Percentiles rank a stretch among this genome's conserved stretches.
phyloP scores from a whole-genome alignment of 768 basidiomycete species.

The Trametes cinnabarina region DNA sequence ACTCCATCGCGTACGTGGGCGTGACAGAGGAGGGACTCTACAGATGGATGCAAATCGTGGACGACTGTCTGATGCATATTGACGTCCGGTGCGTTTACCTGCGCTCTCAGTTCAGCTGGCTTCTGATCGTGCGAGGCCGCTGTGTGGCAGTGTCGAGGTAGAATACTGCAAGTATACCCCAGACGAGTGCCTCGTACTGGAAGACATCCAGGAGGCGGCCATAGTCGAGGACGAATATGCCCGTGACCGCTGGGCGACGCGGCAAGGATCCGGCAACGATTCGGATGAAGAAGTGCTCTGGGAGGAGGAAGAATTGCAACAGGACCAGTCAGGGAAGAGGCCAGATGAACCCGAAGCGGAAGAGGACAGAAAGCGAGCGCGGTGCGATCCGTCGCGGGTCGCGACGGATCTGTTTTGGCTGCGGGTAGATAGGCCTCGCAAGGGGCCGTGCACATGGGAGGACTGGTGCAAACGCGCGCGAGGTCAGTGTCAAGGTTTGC shows the following conservation, averaged over 20 bases:
- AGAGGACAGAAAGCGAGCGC: neutral
- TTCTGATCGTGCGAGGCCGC: too few relatives aligned
- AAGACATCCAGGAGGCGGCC: neutral
- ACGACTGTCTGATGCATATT: conserved; percentile 2
- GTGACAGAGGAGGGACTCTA: neutral
- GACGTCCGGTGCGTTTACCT: conserved; percentile 4
- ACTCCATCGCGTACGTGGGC: neutral
- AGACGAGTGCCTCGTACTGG: conserved; percentile 8
- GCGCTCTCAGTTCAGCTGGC: too few relatives aligned
- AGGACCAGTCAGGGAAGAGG: neutral
- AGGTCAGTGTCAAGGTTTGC: neutral
- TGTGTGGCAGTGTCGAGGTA: conserved; percentile 2
- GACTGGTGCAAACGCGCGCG: neutral
- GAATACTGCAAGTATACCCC: conserved; percentile 4
- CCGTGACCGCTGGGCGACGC: neutral
- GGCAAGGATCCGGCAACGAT: neutral
- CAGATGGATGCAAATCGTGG: conserved; percentile 8
- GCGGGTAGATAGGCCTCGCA: neutral
- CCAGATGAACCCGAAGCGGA: neutral
- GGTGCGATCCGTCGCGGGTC: neutral
- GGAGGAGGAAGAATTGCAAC: neutral
- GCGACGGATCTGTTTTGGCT: neutral
- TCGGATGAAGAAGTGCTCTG: neutral
- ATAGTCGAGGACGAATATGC: neutral
- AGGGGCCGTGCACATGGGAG: neutral